phyloP scores from a whole-genome alignment of 148 eudicot genomes.

The Diospyros lotus region DNA sequence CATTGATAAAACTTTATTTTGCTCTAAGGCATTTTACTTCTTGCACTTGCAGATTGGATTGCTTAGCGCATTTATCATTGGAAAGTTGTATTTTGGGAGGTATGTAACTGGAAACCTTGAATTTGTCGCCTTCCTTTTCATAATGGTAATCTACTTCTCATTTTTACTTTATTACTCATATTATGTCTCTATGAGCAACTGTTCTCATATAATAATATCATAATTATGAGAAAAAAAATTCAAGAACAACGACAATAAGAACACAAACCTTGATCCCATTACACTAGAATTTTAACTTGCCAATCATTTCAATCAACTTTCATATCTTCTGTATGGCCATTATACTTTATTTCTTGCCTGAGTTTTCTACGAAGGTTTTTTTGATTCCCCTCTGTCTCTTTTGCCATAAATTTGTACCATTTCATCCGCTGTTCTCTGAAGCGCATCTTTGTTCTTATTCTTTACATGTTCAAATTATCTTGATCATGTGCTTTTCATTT shows the following conservation, averaged over 20 bases:
- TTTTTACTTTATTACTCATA: constrained; percentile 5
- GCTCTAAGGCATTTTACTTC: not conserved
- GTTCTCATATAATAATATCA: not conserved
- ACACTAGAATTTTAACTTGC: not conserved
- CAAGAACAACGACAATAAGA: not conserved
- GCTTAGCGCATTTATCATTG: constrained; percentile 46
- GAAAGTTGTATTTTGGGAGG: constrained; percentile 46
- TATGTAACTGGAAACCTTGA: constrained; percentile 12
- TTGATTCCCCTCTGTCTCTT: too few relatives aligned
- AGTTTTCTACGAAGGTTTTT: too few relatives aligned
- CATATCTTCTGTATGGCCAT: too few relatives aligned
- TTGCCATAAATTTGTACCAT: too few relatives aligned
- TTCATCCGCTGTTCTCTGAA: too few relatives aligned
- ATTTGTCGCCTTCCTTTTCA: not conserved
- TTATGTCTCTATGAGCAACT: not conserved
- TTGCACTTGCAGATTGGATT: constrained; percentile 43
- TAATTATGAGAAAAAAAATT: not conserved
- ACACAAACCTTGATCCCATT: not conserved
- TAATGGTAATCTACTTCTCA: not conserved
- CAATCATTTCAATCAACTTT: too few relatives aligned
- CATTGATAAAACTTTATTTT: not conserved
- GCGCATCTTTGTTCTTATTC: too few relatives aligned
- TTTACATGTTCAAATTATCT: too few relatives aligned
- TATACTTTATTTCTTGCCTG: too few relatives aligned
- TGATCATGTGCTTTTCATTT: too few relatives aligned